Evolutionary conservation across 2,329 filamentous ascomycete species (phyloP).

Genomic region (Ophiocordyceps polyrhachis-furcata): DNA sequence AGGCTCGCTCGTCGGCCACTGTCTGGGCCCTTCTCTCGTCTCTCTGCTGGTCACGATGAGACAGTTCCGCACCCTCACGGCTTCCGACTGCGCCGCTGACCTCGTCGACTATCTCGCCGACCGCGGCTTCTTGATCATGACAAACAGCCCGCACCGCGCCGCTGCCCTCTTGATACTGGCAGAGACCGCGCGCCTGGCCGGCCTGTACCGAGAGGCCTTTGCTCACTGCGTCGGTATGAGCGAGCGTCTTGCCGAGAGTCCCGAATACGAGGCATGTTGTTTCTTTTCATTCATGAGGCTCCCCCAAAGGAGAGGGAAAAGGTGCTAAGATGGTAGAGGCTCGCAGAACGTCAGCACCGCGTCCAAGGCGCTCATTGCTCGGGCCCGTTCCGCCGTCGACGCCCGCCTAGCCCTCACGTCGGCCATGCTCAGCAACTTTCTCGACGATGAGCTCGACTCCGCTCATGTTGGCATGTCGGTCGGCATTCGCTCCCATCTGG

Average conservation of each 20-base stretch:
- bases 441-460: constrained; percentile 52
- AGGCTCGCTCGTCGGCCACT: constrained; percentile 46
- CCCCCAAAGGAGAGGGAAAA: too few species aligned
- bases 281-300: background rate
- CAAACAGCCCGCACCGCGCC: constrained; percentile 47
- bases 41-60: constrained; percentile 46
- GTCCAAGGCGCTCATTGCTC: constrained; percentile 46
- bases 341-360: constrained; percentile 26
- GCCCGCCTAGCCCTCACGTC: constrained; percentile 38
- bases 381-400: constrained; percentile 46
- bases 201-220: constrained; percentile 58
- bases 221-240: constrained; percentile 65
- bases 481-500: constrained; percentile 45
- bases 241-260: constrained; percentile 32
- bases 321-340: too few species aligned
- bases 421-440: constrained; percentile 42
- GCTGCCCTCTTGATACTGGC: constrained; percentile 49
- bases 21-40: constrained; percentile 45
- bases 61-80: constrained; percentile 33
- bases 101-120: constrained; percentile 47
- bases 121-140: constrained; percentile 51
- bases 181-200: constrained; percentile 41
- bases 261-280: constrained; percentile 40
- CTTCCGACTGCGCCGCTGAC: constrained; percentile 36
- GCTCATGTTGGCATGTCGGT: constrained; percentile 43